phyloP scores from a whole-genome alignment of 352 stramenopile genomes.

The Pseudoperonospora humuli region DNA sequence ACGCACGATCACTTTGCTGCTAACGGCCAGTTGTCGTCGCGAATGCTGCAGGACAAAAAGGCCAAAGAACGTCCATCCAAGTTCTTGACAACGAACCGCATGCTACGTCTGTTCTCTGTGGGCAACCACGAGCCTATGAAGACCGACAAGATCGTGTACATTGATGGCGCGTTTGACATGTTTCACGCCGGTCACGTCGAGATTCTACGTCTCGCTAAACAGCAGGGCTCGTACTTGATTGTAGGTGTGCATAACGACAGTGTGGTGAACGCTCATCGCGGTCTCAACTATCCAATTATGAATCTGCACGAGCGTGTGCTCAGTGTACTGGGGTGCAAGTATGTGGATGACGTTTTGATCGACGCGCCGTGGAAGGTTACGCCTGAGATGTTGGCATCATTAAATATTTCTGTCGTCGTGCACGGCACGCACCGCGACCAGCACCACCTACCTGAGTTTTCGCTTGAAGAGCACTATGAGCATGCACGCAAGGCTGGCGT shows the following conservation, averaged over 20 bases:
- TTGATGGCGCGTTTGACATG: conserved; percentile 98
- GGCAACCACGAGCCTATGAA: conserved; percentile 85
- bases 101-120: conserved; percentile 89
- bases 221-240: conserved; percentile 93
- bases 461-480: conserved; percentile 75
- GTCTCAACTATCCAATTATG: conserved; percentile 95
- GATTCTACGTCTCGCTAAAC: conserved; percentile 90
- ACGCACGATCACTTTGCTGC: conserved; percentile 65
- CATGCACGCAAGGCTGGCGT: conserved; percentile 74
- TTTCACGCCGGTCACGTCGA: conserved; percentile 98
- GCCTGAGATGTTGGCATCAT: conserved; percentile 93
- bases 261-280: conserved; percentile 84
- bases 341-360: conserved; percentile 97
- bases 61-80: conserved; percentile 82
- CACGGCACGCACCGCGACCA: conserved; percentile 83
- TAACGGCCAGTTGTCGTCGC: conserved; percentile 72
- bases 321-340: conserved; percentile 93
- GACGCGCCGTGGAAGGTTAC: conserved; percentile 94
- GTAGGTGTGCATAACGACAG: conserved; percentile 95
- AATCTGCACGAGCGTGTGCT: conserved; percentile 97
- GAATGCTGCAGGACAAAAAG: conserved; percentile 47
- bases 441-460: conserved; percentile 46
- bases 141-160: conserved; percentile 93
- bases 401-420: conserved; percentile 80
- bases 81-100: conserved; percentile 94